Percentiles rank a stretch among this genome's conserved stretches.
Conservation (phyloP, 768 basidiomycete species). For the Mycena kentingensis region DNA sequence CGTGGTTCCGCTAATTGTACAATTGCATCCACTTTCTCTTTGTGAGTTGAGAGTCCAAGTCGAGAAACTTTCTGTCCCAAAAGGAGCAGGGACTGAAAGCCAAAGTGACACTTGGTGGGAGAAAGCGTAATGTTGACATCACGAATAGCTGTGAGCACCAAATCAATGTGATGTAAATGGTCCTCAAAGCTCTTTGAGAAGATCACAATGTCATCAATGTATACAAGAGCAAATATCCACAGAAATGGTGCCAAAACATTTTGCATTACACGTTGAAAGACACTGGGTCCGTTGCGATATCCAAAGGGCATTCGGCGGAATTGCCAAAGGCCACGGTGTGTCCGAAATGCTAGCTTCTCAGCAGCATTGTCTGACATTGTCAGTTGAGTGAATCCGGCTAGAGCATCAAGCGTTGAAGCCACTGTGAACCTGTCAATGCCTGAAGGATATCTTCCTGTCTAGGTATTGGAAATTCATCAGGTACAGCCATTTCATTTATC, state of each 20-base stretch:
- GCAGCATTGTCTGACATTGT: constrained; percentile 27
- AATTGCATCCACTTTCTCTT: constrained; percentile 39
- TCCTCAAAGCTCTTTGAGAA: constrained; percentile 31
- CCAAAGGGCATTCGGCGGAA: constrained; percentile 46
- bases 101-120: constrained; percentile 38
- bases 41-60: constrained; percentile 38
- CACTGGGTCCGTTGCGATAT: constrained; percentile 35
- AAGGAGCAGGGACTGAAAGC: constrained; percentile 34
- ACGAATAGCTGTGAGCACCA: constrained; percentile 30
- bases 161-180: constrained; percentile 33
- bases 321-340: constrained; percentile 42
- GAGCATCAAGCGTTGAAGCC: constrained; percentile 36
- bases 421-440: constrained; percentile 31
- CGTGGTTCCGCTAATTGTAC: constrained; percentile 29
- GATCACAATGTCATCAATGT: constrained; percentile 45
- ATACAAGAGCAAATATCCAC: constrained; percentile 42
- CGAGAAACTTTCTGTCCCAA: constrained; percentile 43
- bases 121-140: constrained; percentile 35
- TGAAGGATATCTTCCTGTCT: constrained; percentile 29
- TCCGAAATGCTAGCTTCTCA: constrained; percentile 39
- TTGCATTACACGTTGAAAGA: constrained; percentile 47
- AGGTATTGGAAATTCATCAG: constrained; percentile 28
- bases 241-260: constrained; percentile 34
- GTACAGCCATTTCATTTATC: constrained; percentile 21
- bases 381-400: constrained; percentile 43